Base-by-base conservation (phyloP, 1,139 yeast genomes). In the Debaryomyces sp. region DNA sequence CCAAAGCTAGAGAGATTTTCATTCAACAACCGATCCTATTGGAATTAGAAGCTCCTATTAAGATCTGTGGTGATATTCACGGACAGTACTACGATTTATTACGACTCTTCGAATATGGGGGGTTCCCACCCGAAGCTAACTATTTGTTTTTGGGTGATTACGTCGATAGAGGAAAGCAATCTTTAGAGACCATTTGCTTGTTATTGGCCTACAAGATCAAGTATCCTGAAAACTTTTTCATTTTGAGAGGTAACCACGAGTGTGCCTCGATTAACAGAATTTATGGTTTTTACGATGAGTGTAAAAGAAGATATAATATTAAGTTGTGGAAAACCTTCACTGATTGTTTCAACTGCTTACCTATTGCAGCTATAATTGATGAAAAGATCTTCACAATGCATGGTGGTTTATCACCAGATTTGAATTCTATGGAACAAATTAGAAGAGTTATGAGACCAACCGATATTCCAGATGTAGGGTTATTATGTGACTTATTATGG, bases 371-470 rank as follows among this genome's bases (percentile, higher is more conserved):
- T 50, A 92, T 92, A 61, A 89, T 94, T 59, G 98, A 92, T 68
- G 98, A 92, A 70, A 92, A 92, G 77, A 94, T 94, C 71, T 92
- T 94, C 70, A 89, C 97, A 56, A 91, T 94, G 97, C 99, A 94
- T 73, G 99, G 99, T 62, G 99, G 99, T 51, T 81, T 94, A 61
- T 89, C 96, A 30, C 99, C 99, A 45, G 97, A 92, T 73, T 83
- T 94, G 68, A 92, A 90, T 75, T 84, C 96, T 48, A 90, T 94
- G 98, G 97, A 92, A 70, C 98, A 94, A 74, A 92, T 94, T 64
- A 87, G 97, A 78, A 85, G 97, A 67, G 96, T 94, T 55, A 92
- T 91, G 97, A 86, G 99, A 74, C 98, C 98, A 55, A 94, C 98
- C 41, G 98, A 94, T 76, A 91, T 94, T 62, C 98, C 99, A 46